These are phyloP conservation scores for Heliosperma pusillum DNA, from an alignment of 148 eudicot species.

Conservation along the genomic window DNA sequence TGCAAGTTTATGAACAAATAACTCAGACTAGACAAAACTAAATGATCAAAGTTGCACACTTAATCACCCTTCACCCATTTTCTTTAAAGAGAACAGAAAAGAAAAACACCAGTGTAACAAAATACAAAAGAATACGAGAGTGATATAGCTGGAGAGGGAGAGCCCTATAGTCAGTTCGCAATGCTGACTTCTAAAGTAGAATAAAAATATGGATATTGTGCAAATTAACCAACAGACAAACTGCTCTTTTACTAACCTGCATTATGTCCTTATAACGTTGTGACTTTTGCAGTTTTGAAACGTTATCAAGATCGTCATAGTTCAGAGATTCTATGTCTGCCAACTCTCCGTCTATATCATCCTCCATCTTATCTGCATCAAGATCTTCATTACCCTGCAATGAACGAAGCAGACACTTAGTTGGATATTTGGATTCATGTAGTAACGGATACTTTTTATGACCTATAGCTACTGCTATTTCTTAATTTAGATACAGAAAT, in stretches of 20 bases:
- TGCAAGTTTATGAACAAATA: slow-evolving; percentile 29
- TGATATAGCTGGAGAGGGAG: too few species aligned
- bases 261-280: slow-evolving; percentile 79
- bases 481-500: background rate
- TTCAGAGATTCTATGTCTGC: slow-evolving; percentile 79
- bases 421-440: background rate
- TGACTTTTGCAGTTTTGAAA: slow-evolving; percentile 79
- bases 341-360: slow-evolving; percentile 78
- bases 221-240: background rate
- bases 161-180: background rate
- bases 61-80: background rate
- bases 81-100: background rate
- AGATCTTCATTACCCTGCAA: slow-evolving; percentile 59
- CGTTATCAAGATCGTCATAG: slow-evolving; percentile 89
- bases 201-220: background rate
- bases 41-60: background rate
- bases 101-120: background rate
- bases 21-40: background rate
- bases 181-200: background rate
- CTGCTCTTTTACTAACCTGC: slow-evolving; percentile 51
- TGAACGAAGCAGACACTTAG: background rate
- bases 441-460: background rate
- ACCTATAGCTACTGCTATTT: background rate
- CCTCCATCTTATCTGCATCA: slow-evolving; percentile 68
- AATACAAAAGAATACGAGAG: background rate